Percentiles rank a stretch among this genome's conserved stretches.
These are phyloP conservation scores for Euphorbia schlechtendalii DNA, from an alignment of 441 rosid species.

Conservation along the genomic window DNA sequence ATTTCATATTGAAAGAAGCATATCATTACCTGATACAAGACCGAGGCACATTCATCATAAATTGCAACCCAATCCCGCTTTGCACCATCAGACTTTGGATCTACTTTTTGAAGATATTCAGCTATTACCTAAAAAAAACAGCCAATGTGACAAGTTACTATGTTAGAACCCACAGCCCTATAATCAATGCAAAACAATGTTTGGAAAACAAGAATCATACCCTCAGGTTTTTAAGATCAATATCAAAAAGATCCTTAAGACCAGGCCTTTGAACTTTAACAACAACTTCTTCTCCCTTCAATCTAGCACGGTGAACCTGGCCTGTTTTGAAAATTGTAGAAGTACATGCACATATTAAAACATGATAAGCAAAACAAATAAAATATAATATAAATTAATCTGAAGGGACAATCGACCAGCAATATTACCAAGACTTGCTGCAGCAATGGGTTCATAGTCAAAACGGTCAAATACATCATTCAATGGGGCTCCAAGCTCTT, in stretches of 20 bases:
- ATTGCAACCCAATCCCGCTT: constrained; percentile 99
- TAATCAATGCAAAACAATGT: background rate
- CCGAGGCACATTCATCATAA: constrained; percentile 96
- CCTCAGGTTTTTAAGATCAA: constrained; percentile 93
- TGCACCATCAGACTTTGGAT: constrained; percentile 98
- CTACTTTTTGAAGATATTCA: constrained; percentile 92
- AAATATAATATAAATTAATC: constrained; percentile 1
- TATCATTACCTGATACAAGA: constrained; percentile 65
- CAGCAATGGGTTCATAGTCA: constrained; percentile 93
- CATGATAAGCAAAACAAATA: background rate
- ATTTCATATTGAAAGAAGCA: background rate
- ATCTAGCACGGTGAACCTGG: constrained; percentile 90
- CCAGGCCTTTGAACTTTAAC: constrained; percentile 98
- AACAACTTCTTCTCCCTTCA: constrained; percentile 88
- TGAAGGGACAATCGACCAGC: constrained; percentile 7
- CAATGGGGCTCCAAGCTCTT: constrained; percentile 86
- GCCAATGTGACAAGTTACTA: constrained; percentile 3
- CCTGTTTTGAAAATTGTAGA: constrained; percentile 34
- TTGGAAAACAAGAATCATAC: constrained; percentile 35
- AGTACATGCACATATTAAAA: background rate
- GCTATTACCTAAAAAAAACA: constrained; percentile 61
- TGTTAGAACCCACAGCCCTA: constrained; percentile 6
- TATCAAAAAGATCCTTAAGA: constrained; percentile 87
- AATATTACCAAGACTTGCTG: constrained; percentile 90
- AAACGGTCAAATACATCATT: constrained; percentile 63